Percentiles rank a stretch among this genome's conserved stretches.
phyloP scores from a whole-genome alignment of 192 early-diverging fungal genomes.

The Coemansia sp. region DNA sequence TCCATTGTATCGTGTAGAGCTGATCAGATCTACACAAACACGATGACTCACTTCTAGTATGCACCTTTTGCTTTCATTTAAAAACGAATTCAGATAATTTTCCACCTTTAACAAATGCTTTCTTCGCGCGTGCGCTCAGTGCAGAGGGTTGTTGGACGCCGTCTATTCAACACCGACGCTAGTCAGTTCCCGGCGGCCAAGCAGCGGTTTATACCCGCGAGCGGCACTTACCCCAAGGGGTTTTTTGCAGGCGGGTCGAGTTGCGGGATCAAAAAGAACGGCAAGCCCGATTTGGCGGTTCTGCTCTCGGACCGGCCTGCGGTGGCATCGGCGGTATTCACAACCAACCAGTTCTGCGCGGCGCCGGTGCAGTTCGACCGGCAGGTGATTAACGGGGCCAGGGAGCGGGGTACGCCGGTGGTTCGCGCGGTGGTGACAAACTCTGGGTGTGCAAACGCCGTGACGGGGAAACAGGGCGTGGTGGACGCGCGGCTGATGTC shows the following conservation, averaged over 20 bases:
- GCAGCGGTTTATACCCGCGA: slow-evolving; percentile 64
- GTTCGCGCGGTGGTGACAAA: slow-evolving; percentile 70
- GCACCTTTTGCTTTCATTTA: background rate
- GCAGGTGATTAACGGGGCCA: slow-evolving; percentile 57
- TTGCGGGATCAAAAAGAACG: slow-evolving; percentile 83
- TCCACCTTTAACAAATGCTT: slow-evolving; percentile 8
- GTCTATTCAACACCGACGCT: slow-evolving; percentile 32
- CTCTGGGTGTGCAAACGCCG: slow-evolving; percentile 95
- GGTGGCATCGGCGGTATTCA: slow-evolving; percentile 87
- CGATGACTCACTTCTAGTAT: background rate
- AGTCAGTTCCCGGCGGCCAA: slow-evolving; percentile 55
- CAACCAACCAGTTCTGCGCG: slow-evolving; percentile 88
- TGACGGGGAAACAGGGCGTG: slow-evolving; percentile 84
- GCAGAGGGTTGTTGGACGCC: slow-evolving; percentile 5
- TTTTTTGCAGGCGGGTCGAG: slow-evolving; percentile 76
- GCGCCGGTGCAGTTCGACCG: slow-evolving; percentile 82
- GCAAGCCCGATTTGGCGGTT: slow-evolving; percentile 76
- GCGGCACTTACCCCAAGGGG: slow-evolving; percentile 82
- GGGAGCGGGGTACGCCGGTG: slow-evolving; percentile 44
- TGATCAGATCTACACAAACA: background rate
- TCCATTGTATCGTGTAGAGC: background rate
- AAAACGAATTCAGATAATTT: background rate
- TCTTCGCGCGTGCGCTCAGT: slow-evolving; percentile 14
- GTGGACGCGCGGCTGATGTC: slow-evolving; percentile 74
- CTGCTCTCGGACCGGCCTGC: slow-evolving; percentile 72